phyloP scores from a whole-genome alignment of 2,329 filamentous ascomycete species.

The Pezicula carpinea region DNA sequence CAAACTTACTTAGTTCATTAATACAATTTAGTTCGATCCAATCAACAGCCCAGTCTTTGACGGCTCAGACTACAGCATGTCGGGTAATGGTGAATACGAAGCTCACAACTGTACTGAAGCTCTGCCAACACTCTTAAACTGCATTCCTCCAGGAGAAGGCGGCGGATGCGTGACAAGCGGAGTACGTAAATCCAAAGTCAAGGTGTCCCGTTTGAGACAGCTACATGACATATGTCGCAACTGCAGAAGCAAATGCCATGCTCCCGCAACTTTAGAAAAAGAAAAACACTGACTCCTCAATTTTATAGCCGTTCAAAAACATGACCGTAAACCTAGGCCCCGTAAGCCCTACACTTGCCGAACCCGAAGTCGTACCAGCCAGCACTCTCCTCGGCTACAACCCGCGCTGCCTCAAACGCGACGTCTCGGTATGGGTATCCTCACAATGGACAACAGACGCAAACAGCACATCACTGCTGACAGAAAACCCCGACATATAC shows the following conservation, averaged over 20 bases:
- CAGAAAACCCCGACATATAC: constrained; percentile 30
- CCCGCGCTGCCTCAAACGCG: constrained; percentile 39
- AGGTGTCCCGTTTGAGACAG: no score
- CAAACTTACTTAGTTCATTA: no score
- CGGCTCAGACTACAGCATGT: constrained; percentile 45
- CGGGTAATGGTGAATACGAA: constrained; percentile 39
- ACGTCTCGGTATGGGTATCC: constrained; percentile 33
- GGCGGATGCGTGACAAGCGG: constrained; percentile 49
- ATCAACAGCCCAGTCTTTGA: constrained; percentile 49
- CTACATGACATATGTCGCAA: no score
- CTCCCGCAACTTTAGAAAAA: constrained; percentile 31
- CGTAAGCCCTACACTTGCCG: constrained; percentile 31
- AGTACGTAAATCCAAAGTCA: no score
- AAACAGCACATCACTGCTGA: constrained; percentile 35
- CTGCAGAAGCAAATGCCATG: no score
- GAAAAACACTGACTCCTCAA: constrained; percentile 23
- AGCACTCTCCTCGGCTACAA: constrained; percentile 26
- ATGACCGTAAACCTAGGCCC: constrained; percentile 42
- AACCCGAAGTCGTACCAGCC: constrained; percentile 28
- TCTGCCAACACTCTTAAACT: constrained; percentile 16
- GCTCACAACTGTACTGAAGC: constrained; percentile 24
- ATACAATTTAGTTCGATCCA: constrained; percentile 28
- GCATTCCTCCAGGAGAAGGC: constrained; percentile 44
- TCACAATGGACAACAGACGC: constrained; percentile 33
- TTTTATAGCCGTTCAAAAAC: constrained; percentile 4